Evolutionary conservation across 495 filamentous ascomycete genomes (phyloP).

Genomic region (Recurvomyces mirabilis): DNA sequence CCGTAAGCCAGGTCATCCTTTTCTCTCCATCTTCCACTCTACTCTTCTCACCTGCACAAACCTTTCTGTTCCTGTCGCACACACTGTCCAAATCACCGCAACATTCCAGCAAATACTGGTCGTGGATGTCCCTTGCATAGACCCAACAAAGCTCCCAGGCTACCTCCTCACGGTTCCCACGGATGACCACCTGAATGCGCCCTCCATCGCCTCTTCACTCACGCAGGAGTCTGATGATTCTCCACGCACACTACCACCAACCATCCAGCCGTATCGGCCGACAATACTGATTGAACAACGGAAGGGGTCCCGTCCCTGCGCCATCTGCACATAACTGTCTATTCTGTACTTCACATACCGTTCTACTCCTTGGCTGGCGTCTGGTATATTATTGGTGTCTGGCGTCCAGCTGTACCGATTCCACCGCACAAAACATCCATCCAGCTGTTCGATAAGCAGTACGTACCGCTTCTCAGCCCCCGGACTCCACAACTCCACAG

Average conservation of each 20-base stretch:
- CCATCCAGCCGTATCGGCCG: not conserved
- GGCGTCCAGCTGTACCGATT: not conserved
- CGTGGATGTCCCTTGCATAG: not conserved
- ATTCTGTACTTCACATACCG: constrained; percentile 1
- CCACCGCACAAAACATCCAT: not conserved
- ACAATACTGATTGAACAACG: not conserved
- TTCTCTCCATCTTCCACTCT: not conserved
- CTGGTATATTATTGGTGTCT: not conserved
- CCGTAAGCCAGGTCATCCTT: not conserved
- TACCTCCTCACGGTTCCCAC: no score
- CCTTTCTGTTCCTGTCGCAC: not conserved
- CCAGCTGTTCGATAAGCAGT: not conserved
- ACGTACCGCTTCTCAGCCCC: not conserved
- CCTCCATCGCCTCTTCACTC: no score
- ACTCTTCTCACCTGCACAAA: not conserved
- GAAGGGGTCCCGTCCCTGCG: not conserved
- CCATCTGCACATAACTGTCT: constrained; percentile 6
- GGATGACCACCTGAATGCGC: no score
- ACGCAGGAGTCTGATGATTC: no score
- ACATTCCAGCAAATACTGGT: not conserved
- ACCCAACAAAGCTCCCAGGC: not conserved
- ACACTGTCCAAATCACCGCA: no score
- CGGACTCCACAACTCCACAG: no score
- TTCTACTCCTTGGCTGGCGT: constrained; percentile 1
- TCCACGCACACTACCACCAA: not conserved